These are phyloP conservation scores for Eucalyptus curtisii DNA, from an alignment of 345 rosid genomes.

Conservation along the genomic window DNA sequence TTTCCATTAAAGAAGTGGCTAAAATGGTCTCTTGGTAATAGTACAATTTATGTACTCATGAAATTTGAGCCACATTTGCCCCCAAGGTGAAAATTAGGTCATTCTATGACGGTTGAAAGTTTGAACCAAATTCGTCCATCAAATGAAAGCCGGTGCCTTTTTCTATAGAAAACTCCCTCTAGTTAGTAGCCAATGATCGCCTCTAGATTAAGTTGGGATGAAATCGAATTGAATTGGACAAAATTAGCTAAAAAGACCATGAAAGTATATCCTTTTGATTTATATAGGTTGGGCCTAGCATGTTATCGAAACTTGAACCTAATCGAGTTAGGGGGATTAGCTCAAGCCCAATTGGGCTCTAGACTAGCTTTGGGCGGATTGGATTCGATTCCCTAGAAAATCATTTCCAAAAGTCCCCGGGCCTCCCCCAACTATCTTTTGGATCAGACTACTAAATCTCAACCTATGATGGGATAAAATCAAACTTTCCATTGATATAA, in stretches of 20 bases:
- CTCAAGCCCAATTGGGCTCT: background rate
- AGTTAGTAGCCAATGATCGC: background rate
- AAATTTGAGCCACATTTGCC: too few relatives aligned
- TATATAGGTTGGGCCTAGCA: background rate
- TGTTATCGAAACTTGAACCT: background rate
- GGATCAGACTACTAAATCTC: background rate
- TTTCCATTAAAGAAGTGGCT: background rate
- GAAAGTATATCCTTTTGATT: background rate
- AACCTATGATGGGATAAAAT: too few relatives aligned
- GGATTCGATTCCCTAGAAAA: background rate
- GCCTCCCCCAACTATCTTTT: background rate
- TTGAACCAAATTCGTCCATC: background rate
- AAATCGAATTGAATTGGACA: background rate
- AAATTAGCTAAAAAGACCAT: background rate
- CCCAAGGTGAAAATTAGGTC: too few relatives aligned
- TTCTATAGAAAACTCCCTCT: background rate
- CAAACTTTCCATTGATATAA: too few relatives aligned
- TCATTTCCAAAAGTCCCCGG: background rate
- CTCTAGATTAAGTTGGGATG: background rate
- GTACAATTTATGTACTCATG: too few relatives aligned
- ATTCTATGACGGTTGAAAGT: too few relatives aligned
- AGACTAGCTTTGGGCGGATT: fast-evolving
- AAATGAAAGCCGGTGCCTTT: background rate
- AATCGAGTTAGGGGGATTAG: background rate
- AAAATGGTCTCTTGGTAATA: background rate